Base-by-base conservation (phyloP, 345 rosid genomes). In the Eucalyptus curtisii region DNA sequence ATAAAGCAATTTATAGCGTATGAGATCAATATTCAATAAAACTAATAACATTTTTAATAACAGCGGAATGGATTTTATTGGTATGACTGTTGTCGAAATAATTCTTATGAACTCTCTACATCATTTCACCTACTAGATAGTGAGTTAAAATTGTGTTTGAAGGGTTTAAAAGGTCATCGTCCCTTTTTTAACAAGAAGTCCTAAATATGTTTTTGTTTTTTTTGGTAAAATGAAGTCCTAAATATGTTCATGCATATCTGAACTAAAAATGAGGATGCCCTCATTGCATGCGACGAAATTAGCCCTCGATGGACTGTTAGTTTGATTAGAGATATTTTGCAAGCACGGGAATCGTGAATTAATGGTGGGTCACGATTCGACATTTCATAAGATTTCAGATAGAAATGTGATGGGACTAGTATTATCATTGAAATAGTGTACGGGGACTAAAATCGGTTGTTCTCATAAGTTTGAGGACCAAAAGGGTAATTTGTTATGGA, bases 321-420 rank as follows among this genome's bases (percentile, higher is more conserved):
- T 55, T 22, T 22, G 59, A 55, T 55, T 55, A 9, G 59, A 55
- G 27, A 55, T 55, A 55, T 55, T 55, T 55, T 55, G 59, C 59
- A 55, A 20, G 2, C 59, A 55, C 1, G 0, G 5, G 2, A 55
- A 20, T 55, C 5, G 5, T 4, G 3, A 55, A 55, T 55, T 55
- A 8, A 55, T 55, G 25, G 25, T 53, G 27, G 59, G 27, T 53
- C 59, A 53, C 5, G 5, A 22, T 53, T 22, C 1, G 2, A 19
- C 9, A 53, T 53, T 53, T 53, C 59, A 53, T 22, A 8, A 53
- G 59, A 53, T 53, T 53, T 53, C 0, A 10, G 1, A 24, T 24
- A 3, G 30, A 55, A 55, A 55, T 13, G 6, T 9, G 61, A 55
- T 13, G 24, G 24, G 30, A 55, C 2, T 55, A 55, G 30, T 10